Evolutionary conservation across 2,329 filamentous ascomycete species (phyloP), one percentile per base, ranked within the genome.

Genomic region (Epicoccum sorghinum): DNA sequence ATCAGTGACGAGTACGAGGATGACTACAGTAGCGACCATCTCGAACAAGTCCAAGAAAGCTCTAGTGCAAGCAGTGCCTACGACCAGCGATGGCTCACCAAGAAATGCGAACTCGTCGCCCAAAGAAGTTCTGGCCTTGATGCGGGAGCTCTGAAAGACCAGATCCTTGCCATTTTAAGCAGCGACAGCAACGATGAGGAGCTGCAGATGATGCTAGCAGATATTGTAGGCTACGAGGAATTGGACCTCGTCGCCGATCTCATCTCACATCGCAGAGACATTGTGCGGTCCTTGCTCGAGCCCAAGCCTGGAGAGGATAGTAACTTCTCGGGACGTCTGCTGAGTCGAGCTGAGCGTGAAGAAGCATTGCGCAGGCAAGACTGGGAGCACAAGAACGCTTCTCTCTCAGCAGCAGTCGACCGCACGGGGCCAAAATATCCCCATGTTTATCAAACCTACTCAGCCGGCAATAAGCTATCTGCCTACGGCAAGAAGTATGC

Each of bases 171-270:
- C 4, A 81, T 93, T 3, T 75, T 99, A 32, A 83, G 82, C 7
- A 90, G 91, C 4, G 83, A 86, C 62, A 84, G 80, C 65, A 78
- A 78, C 48, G 65, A 96, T 53, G 90, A 96, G 53, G 91, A 96
- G 74, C 79, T 98, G n/a, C 93, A 98, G 73, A 93, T 92, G 69
- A 86, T 88, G 36, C 82, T 99, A 32, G 91, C 90, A 0, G 95
- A 99, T 65, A 85, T 97, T 38, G 82, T 99, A 56, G 95, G 96
- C 0, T 98, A 93, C 67, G 92, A 95, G 65, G 91, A 98, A 68
- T 80, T 99, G 14, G 93, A 99, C 61, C 87, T 99, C 66, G 89
- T 98, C 47, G 93, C 93, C 58, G 91, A 97, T 59, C 79, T 98
- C n/a, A 88, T 98, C 47, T 83, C 86, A 2, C 87, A 93, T 71